Conservation (phyloP, 495 filamentous ascomycete species). For the Neurospora sp. region DNA sequence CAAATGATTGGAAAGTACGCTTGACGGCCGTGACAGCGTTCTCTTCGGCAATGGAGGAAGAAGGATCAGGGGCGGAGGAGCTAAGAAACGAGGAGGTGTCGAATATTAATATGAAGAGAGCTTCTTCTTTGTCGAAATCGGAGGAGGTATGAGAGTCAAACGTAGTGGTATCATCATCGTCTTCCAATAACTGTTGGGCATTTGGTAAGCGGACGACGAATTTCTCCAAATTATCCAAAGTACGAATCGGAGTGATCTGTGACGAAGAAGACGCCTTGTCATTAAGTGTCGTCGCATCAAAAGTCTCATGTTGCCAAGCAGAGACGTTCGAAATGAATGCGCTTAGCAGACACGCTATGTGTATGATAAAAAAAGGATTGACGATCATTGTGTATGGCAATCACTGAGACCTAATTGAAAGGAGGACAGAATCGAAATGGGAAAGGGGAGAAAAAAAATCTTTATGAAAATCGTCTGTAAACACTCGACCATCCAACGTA, state of each 20-base stretch:
- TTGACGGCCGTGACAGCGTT: background rate
- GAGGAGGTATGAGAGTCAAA: background rate
- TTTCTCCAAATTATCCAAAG: background rate
- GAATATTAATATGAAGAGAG: background rate
- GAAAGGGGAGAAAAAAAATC: too few species aligned
- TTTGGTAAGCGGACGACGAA: background rate
- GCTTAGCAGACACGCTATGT: too few species aligned
- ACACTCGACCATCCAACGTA: background rate
- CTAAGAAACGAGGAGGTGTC: background rate
- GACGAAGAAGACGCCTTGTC: background rate
- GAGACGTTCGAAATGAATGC: background rate
- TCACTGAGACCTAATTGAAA: too few species aligned
- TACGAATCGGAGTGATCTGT: background rate
- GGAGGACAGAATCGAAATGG: too few species aligned
- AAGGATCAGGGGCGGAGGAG: background rate
- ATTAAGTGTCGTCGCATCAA: background rate
- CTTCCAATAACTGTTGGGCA: background rate
- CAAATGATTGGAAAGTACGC: background rate
- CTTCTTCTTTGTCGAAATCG: background rate
- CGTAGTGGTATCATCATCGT: background rate
- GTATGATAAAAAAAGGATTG: too few species aligned
- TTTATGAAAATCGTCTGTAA: background rate
- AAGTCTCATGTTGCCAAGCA: background rate
- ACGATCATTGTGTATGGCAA: too few species aligned
- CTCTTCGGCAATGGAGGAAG: background rate